Base-by-base conservation (phyloP, 139 green algal genomes). In the Edaphochlamys debaryana region DNA sequence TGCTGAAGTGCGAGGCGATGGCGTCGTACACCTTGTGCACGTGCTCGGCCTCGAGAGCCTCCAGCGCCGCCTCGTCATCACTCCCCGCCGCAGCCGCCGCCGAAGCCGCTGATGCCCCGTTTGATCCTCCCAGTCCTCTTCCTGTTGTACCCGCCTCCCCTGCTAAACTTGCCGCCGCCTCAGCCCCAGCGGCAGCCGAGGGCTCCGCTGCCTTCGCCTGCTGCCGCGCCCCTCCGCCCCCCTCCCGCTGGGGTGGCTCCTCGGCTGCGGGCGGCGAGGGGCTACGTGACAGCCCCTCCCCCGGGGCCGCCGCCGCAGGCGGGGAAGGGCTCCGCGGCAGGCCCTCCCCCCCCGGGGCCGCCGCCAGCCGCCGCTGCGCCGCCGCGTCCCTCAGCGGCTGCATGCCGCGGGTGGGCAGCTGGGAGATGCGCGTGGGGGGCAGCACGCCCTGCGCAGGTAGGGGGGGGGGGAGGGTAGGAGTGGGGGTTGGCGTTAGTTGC, bases 1-100 rank as follows among this genome's bases (percentile, higher is more conserved):
- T 84, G 67, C 91, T 95, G 91, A 99, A 99, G 91, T 99, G 98
- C 15, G 90, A 85, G 7, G 98, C 97, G 50, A 99, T 99, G 17
- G 92, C 93, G 75, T 99, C 92, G 82, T 99, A 99, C 70, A 99
- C 96, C 27, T 87, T 58, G 68, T 96, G 90, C 42, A 99, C 97
- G 82, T 96, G 85, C 45, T 76, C 37, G 13, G 80, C 69, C 88
- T 97, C 94, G 62, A 98, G 67, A 36, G 78, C 58, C 40, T 29
- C 73, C 64, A 85, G 62, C 42, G 56, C 38, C 0, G 63, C 32
- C 42, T 81, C 75, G 23, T 73, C 76, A 7, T 81, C 75, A 2
- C 52, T 41, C 62, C 29, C 22, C 48, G 7, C 27, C 40, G 9
- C 36, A 25, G 7, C 52, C 25, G 34, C 71, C 66, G 37, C 40